A percentile compares a stretch with the other conserved stretches of the same genome.
These are phyloP conservation scores for Cicer bijugum DNA, from an alignment of 306 rosid genomes.

Conservation along the genomic window DNA sequence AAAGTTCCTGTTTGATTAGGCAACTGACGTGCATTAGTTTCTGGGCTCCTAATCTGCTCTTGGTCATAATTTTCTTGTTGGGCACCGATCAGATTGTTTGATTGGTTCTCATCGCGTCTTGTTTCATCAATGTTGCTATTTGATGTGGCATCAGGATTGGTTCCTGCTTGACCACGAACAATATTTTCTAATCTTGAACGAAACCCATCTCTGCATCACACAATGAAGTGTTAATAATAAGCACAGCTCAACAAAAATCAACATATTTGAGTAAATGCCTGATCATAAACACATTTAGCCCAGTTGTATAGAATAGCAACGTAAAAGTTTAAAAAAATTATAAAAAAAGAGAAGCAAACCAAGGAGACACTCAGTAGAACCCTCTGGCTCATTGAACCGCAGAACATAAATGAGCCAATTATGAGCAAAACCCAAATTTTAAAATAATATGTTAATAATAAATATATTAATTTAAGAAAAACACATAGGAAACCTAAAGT, in stretches of 20 bases:
- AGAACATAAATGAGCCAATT: conserved; percentile 35
- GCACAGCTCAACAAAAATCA: conserved; percentile 28
- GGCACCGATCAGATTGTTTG: conserved; percentile 56
- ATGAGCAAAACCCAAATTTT: conserved; percentile 3
- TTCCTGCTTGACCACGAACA: conserved; percentile 83
- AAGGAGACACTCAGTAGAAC: neutral
- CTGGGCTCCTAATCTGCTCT: conserved; percentile 62
- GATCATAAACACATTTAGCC: conserved; percentile 12
- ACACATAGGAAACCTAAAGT: conserved; percentile 8
- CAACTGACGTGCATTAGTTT: conserved; percentile 54
- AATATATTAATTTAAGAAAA: neutral
- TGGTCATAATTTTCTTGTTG: conserved; percentile 65
- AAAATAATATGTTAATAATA: conserved; percentile 33
- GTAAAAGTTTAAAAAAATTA: neutral
- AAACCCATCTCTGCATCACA: conserved; percentile 82
- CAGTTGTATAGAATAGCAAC: neutral
- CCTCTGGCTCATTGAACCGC: conserved; percentile 2
- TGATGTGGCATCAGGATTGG: conserved; percentile 68
- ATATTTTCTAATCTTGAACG: conserved; percentile 87
- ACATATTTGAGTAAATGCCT: conserved; percentile 38
- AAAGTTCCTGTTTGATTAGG: conserved; percentile 61
- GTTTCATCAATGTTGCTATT: conserved; percentile 64
- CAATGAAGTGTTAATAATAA: conserved; percentile 44
- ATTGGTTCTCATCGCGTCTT: conserved; percentile 60
- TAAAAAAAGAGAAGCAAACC: conserved; percentile 11